phyloP scores from a whole-genome alignment of 2,329 filamentous ascomycete species.

The Microdochium nivale region DNA sequence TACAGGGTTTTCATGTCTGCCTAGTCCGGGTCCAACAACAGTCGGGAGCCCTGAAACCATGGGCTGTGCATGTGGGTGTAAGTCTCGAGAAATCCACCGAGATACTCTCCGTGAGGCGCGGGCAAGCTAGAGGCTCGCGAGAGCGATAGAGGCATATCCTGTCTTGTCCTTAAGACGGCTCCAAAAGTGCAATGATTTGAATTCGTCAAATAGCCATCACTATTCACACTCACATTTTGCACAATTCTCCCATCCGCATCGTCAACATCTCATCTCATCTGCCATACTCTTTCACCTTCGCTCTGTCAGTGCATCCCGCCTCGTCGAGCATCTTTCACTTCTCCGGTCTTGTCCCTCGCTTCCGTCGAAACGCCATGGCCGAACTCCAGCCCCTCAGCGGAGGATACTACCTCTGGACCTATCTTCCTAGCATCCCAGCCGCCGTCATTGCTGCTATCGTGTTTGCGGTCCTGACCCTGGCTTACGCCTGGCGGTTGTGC shows the following conservation, averaged over 20 bases:
- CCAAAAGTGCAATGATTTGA: neutral
- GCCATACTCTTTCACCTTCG: neutral
- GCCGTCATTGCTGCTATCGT: conserved; percentile 33
- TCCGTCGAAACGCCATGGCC: conserved; percentile 13
- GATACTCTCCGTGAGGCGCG: neutral
- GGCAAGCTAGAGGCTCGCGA: neutral
- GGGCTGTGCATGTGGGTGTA: neutral
- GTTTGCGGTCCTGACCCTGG: conserved; percentile 27
- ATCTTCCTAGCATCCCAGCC: conserved; percentile 30
- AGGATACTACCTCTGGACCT: conserved; percentile 25
- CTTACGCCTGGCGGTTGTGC: conserved; percentile 32
- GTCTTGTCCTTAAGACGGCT: neutral
- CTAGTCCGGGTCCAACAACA: neutral
- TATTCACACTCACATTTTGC: neutral
- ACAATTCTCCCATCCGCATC: neutral
- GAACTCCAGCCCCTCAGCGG: conserved; percentile 19
- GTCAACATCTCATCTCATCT: neutral
- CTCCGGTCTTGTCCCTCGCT: neutral
- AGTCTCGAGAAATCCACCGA: neutral
- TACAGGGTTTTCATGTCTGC: neutral
- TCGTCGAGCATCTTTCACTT: conserved; percentile 3
- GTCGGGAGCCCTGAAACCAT: neutral
- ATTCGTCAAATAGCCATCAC: neutral
- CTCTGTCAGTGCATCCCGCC: conserved; percentile 4
- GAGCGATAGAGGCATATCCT: neutral